A percentile compares a stretch with the other conserved stretches of the same genome.
Conservation (phyloP, 768 basidiomycete species). For the Amanita inopinata region DNA sequence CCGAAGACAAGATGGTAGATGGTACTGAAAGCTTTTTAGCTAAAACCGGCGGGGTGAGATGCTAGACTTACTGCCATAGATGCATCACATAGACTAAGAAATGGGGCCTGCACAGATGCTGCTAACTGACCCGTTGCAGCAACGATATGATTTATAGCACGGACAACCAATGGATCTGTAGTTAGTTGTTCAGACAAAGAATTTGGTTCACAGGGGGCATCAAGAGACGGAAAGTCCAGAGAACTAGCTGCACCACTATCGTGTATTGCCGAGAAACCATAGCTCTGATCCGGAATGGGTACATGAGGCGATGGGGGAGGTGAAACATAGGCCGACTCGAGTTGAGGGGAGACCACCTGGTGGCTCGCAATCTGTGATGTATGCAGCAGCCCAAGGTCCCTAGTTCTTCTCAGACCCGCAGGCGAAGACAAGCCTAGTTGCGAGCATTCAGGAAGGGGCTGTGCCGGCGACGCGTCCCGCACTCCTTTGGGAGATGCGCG, state of each 20-base stretch:
- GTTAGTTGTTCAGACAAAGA: conserved; percentile 47
- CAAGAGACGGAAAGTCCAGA: conserved; percentile 51
- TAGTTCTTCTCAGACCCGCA: conserved; percentile 3
- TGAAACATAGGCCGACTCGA: conserved; percentile 18
- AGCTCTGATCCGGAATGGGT: conserved; percentile 7
- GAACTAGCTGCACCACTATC: background rate
- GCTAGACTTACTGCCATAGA: conserved; percentile 49
- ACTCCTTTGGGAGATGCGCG: conserved; percentile 14
- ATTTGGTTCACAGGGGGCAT: conserved; percentile 33
- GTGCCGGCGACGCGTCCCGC: conserved; percentile 12
- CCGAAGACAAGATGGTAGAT: conserved; percentile 66
- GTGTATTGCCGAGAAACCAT: background rate
- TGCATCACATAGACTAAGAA: conserved; percentile 66
- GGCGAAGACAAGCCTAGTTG: too few species aligned
- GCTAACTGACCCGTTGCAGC: conserved; percentile 63
- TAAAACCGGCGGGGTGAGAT: background rate
- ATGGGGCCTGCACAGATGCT: conserved; percentile 56
- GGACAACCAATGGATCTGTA: conserved; percentile 46
- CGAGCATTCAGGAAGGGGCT: conserved; percentile 14
- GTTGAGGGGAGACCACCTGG: conserved; percentile 5
- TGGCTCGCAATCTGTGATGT: too few species aligned
- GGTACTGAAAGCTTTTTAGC: conserved; percentile 38
- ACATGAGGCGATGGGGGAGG: conserved; percentile 23
- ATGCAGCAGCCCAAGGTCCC: background rate
- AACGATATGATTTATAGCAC: conserved; percentile 54